Base-by-base conservation (phyloP, 2,329 filamentous ascomycete genomes). In the Sporothrix curviconia region DNA sequence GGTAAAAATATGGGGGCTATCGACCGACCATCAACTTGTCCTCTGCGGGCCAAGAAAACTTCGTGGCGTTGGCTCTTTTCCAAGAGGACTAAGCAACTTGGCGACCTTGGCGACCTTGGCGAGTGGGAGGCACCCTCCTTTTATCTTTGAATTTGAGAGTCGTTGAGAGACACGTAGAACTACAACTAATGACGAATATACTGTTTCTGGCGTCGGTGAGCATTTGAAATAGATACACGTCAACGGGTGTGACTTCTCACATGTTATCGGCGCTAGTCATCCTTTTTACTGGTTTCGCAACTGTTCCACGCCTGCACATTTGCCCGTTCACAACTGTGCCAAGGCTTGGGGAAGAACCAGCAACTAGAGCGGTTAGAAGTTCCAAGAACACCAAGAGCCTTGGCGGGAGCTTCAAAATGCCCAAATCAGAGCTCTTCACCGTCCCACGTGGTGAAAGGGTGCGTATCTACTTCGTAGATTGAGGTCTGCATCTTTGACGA, bases 101-200 rank as follows among this genome's bases (percentile, higher is more conserved):
- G 49, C 49, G 30, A 36, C 17, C 51, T 55, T 55, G 51, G 51
- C 51, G 51, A 44, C 7, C 51, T 55, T 44, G 40, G 51, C 51
- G 30, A 55, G 17, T 34, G 28, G 51, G 51, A 24, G 37, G 8
- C 28, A 36, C 19, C 8, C 8, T 15, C 40, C 51, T 55, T 55
- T 55, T 55, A 54, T 54, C 25, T 54, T 54, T 34, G 25, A 15
- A 8, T 43, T 34, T 25, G n/a, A n/a, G n/a, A n/a, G n/a, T n/a
- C n/a, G n/a, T n/a, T n/a, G n/a, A n/a, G n/a, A n/a, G n/a, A n/a
- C n/a, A n/a, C n/a, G n/a, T n/a, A n/a, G n/a, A n/a, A n/a, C n/a
- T n/a, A n/a, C n/a, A n/a, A n/a, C n/a, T n/a, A 11, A 15, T 14
- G 14, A n/a, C 7, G 2, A 15, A 11, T 34, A 9, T 25, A 7